Evolutionary conservation across 768 basidiomycete genomes (phyloP).

Genomic region (Pulveroboletus ravenelii): DNA sequence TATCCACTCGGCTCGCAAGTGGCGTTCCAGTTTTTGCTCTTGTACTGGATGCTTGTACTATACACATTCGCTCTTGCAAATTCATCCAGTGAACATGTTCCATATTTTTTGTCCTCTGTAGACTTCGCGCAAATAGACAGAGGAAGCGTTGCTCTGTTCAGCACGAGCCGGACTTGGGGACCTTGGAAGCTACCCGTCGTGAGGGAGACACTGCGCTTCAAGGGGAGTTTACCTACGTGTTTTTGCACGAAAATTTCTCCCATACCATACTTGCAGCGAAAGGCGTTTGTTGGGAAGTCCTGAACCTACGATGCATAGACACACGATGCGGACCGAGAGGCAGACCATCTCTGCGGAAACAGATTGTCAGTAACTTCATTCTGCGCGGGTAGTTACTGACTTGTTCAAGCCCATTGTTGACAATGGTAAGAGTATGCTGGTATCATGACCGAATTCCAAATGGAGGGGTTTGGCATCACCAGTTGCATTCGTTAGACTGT

Average conservation of each 20-base stretch:
- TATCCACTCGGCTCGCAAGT: constrained; percentile 27
- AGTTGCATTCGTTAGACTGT: constrained; percentile 34
- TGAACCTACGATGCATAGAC: constrained; percentile 31
- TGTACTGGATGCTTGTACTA: constrained; percentile 27
- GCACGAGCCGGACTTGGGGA: constrained; percentile 39
- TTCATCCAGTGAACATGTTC: constrained; percentile 35
- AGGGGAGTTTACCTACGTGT: constrained; percentile 22
- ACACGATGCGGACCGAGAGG: constrained; percentile 29
- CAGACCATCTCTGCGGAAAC: constrained; percentile 26
- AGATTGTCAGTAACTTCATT: not conserved
- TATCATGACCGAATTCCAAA: constrained; percentile 42
- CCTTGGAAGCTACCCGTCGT: constrained; percentile 23
- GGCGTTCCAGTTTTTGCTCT: constrained; percentile 33
- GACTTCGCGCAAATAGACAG: constrained; percentile 33
- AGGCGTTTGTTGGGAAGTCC: constrained; percentile 38
- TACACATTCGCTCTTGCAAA: constrained; percentile 31
- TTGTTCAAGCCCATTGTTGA: constrained; percentile 37
- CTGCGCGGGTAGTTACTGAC: constrained; percentile 15
- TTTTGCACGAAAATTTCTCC: constrained; percentile 38
- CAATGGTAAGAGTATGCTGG: constrained; percentile 35
- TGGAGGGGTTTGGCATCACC: constrained; percentile 32
- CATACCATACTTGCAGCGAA: constrained; percentile 43
- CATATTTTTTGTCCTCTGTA: constrained; percentile 27
- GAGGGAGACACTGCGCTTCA: not conserved
- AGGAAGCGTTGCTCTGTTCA: constrained; percentile 39